These are phyloP conservation scores for Fusarium sp. DNA, from an alignment of 2,329 filamentous ascomycete genomes.

Conservation along the genomic window DNA sequence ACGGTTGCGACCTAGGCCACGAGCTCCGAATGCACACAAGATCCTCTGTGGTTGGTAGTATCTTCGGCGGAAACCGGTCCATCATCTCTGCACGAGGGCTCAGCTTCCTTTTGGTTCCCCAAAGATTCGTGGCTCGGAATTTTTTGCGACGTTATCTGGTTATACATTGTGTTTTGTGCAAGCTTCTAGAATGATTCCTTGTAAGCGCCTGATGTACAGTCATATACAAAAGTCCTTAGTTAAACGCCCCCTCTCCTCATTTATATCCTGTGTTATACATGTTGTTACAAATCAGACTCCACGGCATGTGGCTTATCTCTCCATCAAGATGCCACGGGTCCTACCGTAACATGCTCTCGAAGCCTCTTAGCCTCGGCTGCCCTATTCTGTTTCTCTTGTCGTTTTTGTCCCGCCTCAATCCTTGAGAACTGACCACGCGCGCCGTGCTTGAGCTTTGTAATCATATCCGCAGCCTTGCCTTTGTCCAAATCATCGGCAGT, in stretches of 20 bases:
- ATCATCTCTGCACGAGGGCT: not conserved
- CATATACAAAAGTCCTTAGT: slow-evolving; percentile 2
- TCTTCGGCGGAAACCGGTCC: slow-evolving; percentile 26
- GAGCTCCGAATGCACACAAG: slow-evolving; percentile 14
- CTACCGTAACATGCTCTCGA: slow-evolving; percentile 70
- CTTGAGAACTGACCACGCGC: slow-evolving; percentile 75
- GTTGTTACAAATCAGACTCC: slow-evolving; percentile 25
- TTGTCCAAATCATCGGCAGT: slow-evolving; percentile 75
- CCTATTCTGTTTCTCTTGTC: slow-evolving; percentile 58
- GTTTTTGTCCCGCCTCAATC: slow-evolving; percentile 68
- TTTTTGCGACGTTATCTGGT: slow-evolving; percentile 8
- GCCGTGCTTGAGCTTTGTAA: slow-evolving; percentile 91
- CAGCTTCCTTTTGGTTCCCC: not conserved
- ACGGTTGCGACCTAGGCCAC: slow-evolving; percentile 14
- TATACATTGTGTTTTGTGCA: slow-evolving; percentile 10
- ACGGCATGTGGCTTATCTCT: slow-evolving; percentile 15
- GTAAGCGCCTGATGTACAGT: slow-evolving; percentile 8
- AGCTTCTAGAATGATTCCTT: slow-evolving; percentile 29
- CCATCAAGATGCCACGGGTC: slow-evolving; percentile 58
- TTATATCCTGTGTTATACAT: slow-evolving; percentile 31
- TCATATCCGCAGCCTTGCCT: slow-evolving; percentile 89
- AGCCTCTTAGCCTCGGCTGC: slow-evolving; percentile 58
- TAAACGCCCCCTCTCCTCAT: slow-evolving; percentile 26
- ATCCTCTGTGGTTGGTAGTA: slow-evolving; percentile 11
- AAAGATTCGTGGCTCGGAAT: slow-evolving; percentile 19